Evolutionary conservation across 139 green algal species (phyloP).

Genomic region (Chlorella sp.): DNA sequence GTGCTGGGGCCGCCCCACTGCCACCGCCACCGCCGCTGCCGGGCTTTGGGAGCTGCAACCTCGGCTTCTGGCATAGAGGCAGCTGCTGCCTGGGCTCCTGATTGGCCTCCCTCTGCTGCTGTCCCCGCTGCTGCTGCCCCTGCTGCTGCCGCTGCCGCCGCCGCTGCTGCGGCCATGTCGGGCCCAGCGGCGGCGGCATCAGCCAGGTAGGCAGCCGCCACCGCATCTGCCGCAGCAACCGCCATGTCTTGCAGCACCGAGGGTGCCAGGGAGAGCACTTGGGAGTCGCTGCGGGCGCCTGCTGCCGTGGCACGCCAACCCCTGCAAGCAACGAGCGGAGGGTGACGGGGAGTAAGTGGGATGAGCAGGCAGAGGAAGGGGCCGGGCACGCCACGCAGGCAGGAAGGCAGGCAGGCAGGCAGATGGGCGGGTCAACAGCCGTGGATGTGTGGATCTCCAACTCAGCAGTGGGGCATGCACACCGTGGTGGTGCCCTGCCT

Average conservation of each 20-base stretch:
- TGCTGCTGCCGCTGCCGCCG: neutral
- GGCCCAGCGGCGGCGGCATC: slow-evolving; percentile 33
- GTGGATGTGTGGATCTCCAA: no score
- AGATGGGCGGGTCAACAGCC: neutral
- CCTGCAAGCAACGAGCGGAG: neutral
- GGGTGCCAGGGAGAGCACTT: slow-evolving; percentile 42
- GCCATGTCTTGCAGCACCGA: slow-evolving; percentile 64
- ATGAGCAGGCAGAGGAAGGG: neutral
- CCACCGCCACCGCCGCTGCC: neutral
- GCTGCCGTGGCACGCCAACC: slow-evolving; percentile 26
- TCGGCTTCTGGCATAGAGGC: neutral
- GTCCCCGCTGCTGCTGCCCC: neutral
- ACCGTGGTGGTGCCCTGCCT: no score
- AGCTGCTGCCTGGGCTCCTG: neutral
- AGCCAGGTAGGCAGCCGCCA: slow-evolving; percentile 55
- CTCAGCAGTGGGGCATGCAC: no score
- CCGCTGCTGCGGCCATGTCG: neutral
- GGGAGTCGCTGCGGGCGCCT: neutral
- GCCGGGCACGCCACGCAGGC: neutral
- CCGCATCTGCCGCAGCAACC: slow-evolving; percentile 52
- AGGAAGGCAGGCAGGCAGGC: neutral
- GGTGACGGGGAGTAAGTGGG: neutral
- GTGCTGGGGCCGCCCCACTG: neutral
- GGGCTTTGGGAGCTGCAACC: neutral
- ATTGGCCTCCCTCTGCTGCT: neutral